phyloP scores from a whole-genome alignment of 164 flowering plant genomes.

The Sextonia rubra region DNA sequence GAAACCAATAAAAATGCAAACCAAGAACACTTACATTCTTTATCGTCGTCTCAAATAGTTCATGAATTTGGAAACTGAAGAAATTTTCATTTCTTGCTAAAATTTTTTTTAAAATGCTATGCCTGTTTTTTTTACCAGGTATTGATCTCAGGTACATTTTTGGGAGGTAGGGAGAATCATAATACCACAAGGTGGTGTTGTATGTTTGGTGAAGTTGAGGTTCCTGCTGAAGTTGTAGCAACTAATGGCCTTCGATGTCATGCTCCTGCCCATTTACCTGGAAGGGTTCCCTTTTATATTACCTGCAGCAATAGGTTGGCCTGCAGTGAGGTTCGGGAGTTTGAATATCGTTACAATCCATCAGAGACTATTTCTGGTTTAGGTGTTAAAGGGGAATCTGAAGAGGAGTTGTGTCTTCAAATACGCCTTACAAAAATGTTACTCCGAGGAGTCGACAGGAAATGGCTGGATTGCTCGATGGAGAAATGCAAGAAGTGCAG shows the following conservation, averaged over 20 bases:
- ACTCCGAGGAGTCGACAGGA: slow-evolving; percentile 25
- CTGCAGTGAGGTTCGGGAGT: slow-evolving; percentile 76
- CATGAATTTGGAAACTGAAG: neutral
- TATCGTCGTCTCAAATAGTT: neutral
- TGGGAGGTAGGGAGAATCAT: slow-evolving; percentile 30
- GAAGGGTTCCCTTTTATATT: slow-evolving; percentile 65
- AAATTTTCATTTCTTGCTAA: neutral
- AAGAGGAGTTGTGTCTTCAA: slow-evolving; percentile 50
- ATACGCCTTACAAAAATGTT: slow-evolving; percentile 48
- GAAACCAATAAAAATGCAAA: neutral
- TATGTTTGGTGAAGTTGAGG: slow-evolving; percentile 84
- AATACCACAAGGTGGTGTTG: slow-evolving; percentile 51
- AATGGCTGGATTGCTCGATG: slow-evolving; percentile 33
- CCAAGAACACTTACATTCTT: neutral
- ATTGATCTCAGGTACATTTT: slow-evolving; percentile 53
- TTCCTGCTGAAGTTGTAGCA: slow-evolving; percentile 50
- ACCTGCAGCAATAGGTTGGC: slow-evolving; percentile 64
- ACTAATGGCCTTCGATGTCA: slow-evolving; percentile 49
- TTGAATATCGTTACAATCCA: slow-evolving; percentile 39
- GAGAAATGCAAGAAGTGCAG: slow-evolving; percentile 44
- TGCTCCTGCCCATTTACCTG: slow-evolving; percentile 52
- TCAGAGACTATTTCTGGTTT: neutral
- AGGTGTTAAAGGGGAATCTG: slow-evolving; percentile 12
- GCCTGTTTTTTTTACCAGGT: slow-evolving; percentile 34
- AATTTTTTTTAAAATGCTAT: slow-evolving; percentile 2